Evolutionary conservation across 2,329 filamentous ascomycete genomes (phyloP).

Genomic region (Colletotrichum chrysophilum): DNA sequence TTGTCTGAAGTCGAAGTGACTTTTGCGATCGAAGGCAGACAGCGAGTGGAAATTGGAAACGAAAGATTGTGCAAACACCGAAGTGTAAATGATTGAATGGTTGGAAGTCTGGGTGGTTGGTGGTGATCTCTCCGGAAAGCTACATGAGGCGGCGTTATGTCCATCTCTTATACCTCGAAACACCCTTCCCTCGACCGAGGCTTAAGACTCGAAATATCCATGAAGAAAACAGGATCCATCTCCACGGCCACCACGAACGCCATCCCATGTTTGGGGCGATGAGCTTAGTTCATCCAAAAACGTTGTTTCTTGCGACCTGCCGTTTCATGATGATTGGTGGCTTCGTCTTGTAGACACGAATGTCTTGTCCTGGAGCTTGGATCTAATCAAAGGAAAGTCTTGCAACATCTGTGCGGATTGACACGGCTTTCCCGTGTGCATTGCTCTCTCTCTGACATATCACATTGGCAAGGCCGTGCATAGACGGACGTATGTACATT

Average conservation of each 20-base stretch:
- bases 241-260: not conserved
- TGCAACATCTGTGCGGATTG: not conserved
- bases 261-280: not conserved
- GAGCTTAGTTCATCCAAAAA: slow-evolving; percentile 3
- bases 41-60: not conserved
- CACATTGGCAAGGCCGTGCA: not conserved
- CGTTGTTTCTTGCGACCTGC: slow-evolving; percentile 7
- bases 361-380: not conserved
- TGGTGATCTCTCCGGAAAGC: not conserved
- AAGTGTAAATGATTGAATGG: not conserved
- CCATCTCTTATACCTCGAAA: slow-evolving; percentile 6
- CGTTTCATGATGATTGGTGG: slow-evolving; percentile 20
- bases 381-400: not conserved
- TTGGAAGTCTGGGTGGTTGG: not conserved
- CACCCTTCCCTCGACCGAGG: not conserved
- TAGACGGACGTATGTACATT: not conserved
- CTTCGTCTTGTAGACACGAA: not conserved
- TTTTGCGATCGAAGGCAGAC: not conserved
- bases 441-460: not conserved
- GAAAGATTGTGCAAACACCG: not conserved
- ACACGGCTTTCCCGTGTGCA: not conserved
- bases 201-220: not conserved
- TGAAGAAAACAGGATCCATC: not conserved
- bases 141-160: not conserved
- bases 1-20: not conserved